phyloP scores from a whole-genome alignment of 768 basidiomycete species.

The Hydnomerulius pinastri region DNA sequence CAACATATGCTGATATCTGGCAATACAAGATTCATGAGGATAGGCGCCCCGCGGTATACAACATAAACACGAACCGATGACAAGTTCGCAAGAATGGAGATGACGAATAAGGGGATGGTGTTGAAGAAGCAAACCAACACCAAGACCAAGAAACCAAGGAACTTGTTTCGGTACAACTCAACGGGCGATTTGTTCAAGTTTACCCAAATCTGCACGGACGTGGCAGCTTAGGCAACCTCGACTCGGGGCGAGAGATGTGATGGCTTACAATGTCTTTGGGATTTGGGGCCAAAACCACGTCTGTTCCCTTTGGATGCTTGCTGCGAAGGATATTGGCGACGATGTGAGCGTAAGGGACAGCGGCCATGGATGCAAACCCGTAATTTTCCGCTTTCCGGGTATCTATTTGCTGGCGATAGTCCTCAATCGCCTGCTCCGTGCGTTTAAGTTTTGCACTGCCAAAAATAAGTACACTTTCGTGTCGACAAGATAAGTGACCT shows the following conservation, averaged over 20 bases:
- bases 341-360: conserved; percentile 84
- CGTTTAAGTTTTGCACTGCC: conserved; percentile 48
- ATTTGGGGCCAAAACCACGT: conserved; percentile 77
- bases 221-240: neutral
- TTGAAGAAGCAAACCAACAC: conserved; percentile 88
- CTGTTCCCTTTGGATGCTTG: conserved; percentile 75
- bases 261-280: conserved; percentile 80
- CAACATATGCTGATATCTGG: conserved; percentile 56
- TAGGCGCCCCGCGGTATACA: neutral
- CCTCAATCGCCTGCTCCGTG: conserved; percentile 74
- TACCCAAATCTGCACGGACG: conserved; percentile 69
- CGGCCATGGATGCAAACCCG: conserved; percentile 90
- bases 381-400: conserved; percentile 83
- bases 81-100: conserved; percentile 92
- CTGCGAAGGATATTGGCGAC: conserved; percentile 69
- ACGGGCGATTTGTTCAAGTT: conserved; percentile 79
- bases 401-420: conserved; percentile 71
- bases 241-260: too few relatives aligned
- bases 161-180: conserved; percentile 65
- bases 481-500: conserved; percentile 31
- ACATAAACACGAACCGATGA: conserved; percentile 55
- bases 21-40: conserved; percentile 10
- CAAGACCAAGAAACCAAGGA: conserved; percentile 79
- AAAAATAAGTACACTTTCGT: conserved; percentile 7
- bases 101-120: conserved; percentile 87